Percentiles rank a stretch among this genome's conserved stretches.
These are phyloP conservation scores for Seiridium cupressi DNA, from an alignment of 2,329 filamentous ascomycete species.

Conservation along the genomic window DNA sequence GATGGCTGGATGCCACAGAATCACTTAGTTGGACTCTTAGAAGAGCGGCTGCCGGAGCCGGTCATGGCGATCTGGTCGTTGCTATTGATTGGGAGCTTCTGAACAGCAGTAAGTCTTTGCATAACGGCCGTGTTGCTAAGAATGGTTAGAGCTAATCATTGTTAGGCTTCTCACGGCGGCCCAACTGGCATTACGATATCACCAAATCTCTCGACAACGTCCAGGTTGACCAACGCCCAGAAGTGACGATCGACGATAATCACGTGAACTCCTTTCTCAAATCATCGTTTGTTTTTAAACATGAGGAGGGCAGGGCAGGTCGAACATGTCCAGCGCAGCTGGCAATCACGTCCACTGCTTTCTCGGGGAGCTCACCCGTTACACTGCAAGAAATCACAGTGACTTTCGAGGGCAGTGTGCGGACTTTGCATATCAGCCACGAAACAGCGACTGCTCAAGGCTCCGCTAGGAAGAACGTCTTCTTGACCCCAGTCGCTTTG, in stretches of 20 bases:
- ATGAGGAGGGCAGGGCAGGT: conserved; percentile 59
- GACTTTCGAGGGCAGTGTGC: conserved; percentile 57
- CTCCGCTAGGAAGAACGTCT: conserved; percentile 8
- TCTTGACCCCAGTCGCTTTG: conserved; percentile 17
- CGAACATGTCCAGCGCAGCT: conserved; percentile 59
- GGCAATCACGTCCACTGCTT: conserved; percentile 54
- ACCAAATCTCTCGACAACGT: conserved; percentile 53
- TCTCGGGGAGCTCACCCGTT: conserved; percentile 49
- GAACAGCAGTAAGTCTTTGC: conserved; percentile 48
- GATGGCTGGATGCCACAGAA: conserved; percentile 59
- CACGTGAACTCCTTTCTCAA: conserved; percentile 52
- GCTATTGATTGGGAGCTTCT: conserved; percentile 66
- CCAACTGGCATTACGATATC: conserved; percentile 62
- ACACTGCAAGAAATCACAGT: conserved; percentile 50
- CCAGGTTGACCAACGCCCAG: conserved; percentile 40
- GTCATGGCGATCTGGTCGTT: conserved; percentile 55
- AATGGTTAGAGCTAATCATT: neutral
- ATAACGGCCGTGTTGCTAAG: neutral
- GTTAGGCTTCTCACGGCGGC: conserved; percentile 51
- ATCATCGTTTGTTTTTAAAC: conserved; percentile 56
- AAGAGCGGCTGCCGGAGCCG: conserved; percentile 50
- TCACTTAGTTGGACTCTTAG: conserved; percentile 62
- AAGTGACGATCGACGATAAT: conserved; percentile 49
- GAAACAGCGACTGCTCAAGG: conserved; percentile 1
- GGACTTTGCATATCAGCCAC: conserved; percentile 51